Conservation (phyloP, 75 land plant species). For the Sequoiadendron giganteum region DNA sequence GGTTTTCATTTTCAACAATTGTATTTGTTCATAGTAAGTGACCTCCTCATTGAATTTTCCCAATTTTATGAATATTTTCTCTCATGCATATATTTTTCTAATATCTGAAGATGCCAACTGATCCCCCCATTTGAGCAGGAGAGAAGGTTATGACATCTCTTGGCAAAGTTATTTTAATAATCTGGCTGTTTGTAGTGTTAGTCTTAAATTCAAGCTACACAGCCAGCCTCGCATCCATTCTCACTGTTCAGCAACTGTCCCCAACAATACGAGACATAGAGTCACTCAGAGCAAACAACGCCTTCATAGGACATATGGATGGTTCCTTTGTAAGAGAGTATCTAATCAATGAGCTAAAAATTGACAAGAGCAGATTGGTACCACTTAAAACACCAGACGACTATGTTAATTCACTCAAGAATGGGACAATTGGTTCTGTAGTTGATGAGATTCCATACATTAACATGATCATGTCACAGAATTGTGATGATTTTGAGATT, state of each 20-base stretch:
- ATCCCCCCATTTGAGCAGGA: background rate
- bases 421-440: background rate
- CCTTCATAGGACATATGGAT: background rate
- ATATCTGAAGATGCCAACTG: too few relatives aligned
- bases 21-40: too few relatives aligned
- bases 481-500: background rate
- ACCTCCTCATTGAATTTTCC: too few relatives aligned
- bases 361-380: background rate
- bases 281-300: background rate
- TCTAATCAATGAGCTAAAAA: background rate
- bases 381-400: background rate
- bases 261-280: slow-evolving; percentile 10
- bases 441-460: background rate
- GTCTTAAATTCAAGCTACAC: too few relatives aligned
- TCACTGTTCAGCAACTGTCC: slow-evolving; percentile 20
- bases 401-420: background rate
- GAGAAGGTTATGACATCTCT: background rate
- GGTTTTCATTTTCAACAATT: too few relatives aligned
- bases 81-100: too few relatives aligned
- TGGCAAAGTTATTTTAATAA: background rate
- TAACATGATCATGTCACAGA: background rate
- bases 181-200: too few relatives aligned
- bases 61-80: too few relatives aligned
- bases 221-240: background rate
- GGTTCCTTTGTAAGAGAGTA: background rate